Percentiles rank a stretch among this genome's conserved stretches.
phyloP scores from a whole-genome alignment of 495 filamentous ascomycete genomes.

The Podospora pseudocomata region DNA sequence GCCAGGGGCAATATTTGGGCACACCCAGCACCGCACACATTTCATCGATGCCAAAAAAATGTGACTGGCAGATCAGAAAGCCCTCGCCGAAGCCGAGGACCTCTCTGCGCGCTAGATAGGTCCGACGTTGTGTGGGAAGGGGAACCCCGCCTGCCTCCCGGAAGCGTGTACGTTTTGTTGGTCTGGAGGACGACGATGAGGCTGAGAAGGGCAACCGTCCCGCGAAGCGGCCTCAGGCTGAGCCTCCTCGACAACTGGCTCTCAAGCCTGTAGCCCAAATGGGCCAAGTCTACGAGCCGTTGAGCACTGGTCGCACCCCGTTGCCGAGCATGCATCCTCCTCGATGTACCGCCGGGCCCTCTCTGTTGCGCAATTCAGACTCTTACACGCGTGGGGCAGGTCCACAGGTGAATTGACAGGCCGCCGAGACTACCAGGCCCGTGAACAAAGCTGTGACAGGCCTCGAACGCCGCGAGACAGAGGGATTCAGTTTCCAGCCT shows the following conservation, averaged over 20 bases:
- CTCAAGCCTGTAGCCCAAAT: neutral
- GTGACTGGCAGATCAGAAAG: slow-evolving; percentile 13
- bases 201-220: neutral
- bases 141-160: neutral
- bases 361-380: no score
- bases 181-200: neutral
- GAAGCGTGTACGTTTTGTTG: neutral
- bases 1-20: slow-evolving; percentile 9
- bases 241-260: neutral
- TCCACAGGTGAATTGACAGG: neutral
- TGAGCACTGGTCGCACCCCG: no score
- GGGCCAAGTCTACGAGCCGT: no score
- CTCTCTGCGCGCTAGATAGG: neutral
- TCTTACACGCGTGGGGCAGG: neutral
- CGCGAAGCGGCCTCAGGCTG: neutral
- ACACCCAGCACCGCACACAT: slow-evolving; percentile 10
- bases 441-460: neutral
- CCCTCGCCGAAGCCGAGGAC: neutral
- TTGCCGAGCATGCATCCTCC: neutral
- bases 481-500: neutral
- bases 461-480: neutral
- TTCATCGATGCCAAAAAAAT: slow-evolving; percentile 17
- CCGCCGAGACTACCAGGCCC: neutral
- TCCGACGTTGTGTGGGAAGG: neutral
- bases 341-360: neutral